Base-by-base conservation (phyloP, 495 filamentous ascomycete genomes). In the Aspergillus mulundensis region DNA sequence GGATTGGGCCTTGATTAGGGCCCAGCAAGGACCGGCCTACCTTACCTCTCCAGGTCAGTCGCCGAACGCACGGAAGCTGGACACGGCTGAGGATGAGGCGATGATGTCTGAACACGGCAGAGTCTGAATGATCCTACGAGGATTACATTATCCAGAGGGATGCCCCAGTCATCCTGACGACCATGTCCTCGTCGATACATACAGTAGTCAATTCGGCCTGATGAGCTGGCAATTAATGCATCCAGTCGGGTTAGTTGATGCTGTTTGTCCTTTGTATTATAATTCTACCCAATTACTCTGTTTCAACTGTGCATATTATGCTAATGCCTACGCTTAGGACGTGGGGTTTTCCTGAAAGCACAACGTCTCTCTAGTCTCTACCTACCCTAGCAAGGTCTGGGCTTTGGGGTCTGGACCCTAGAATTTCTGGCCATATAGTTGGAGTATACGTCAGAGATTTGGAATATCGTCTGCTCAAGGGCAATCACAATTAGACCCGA, bases 21-120 rank as follows among this genome's bases (percentile, higher is more conserved):
- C 24, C 50, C 50, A 53, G 50, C 50, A 53, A 43, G 38, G 38
- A 53, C 23, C 36, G 50, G 23, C 1, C 50, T 53, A 18, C 50
- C 50, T 53, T 53, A 43, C 50, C 38, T 53, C 23, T 53, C 36
- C 34, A 41, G 12, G 21, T 5, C 7, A 50, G 48, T 21, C 36
- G 5, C 38, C 34, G 21, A 40, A 51, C n/a, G 28, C 20, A 51
- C 20, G 49, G 38, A 30, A 41, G 30, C 11, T 28, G 25, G 25
- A 28, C 3, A 28, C 25, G 25, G 25, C 34, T 50, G 46, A 48
- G 25, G 14, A 48, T 48, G 25, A 48, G 47, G 32, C 47, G 30
- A 50, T 16, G 32, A 38, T 50, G 47, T 50, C 7, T 36, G 47
- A 38, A 12, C 43, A 24, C 14, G 20, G 20, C 15, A 28, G 21